Evolutionary conservation across 495 filamentous ascomycete genomes (phyloP).

Genomic region (Xylaria sp.): DNA sequence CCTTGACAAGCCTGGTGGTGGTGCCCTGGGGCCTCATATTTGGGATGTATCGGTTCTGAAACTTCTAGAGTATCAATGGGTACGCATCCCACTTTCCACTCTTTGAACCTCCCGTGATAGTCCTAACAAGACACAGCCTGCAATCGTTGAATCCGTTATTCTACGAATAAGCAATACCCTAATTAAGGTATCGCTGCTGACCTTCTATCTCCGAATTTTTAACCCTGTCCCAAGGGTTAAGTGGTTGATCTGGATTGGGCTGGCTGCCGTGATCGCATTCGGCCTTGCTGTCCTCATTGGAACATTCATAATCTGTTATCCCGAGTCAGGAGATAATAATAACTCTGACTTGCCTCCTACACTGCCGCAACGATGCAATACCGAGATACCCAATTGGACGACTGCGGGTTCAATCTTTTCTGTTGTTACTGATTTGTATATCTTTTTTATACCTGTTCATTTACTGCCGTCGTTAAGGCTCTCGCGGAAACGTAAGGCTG

Average conservation of each 20-base stretch:
- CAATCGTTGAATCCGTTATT: slow-evolving; percentile 27
- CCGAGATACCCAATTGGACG: slow-evolving; percentile 13
- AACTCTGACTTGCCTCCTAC: slow-evolving; percentile 29
- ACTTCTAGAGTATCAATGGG: slow-evolving; percentile 22
- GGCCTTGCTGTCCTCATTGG: slow-evolving; percentile 23
- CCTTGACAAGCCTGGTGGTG: slow-evolving; percentile 21
- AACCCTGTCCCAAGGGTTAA: slow-evolving; percentile 23
- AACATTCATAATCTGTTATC: slow-evolving; percentile 34
- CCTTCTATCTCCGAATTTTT: slow-evolving; percentile 32
- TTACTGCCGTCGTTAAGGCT: slow-evolving; percentile 27
- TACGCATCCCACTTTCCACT: not conserved
- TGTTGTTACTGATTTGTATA: slow-evolving; percentile 31
- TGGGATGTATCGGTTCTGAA: slow-evolving; percentile 33
- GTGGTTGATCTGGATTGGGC: slow-evolving; percentile 30
- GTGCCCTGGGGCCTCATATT: slow-evolving; percentile 29
- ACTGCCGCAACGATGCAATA: slow-evolving; percentile 15
- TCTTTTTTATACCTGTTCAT: slow-evolving; percentile 31
- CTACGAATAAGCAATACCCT: slow-evolving; percentile 26
- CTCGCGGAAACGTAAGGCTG: slow-evolving; percentile 30
- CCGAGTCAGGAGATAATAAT: slow-evolving; percentile 47
- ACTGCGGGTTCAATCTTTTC: slow-evolving; percentile 26
- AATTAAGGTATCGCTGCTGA: slow-evolving; percentile 30
- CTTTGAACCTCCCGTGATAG: not conserved
- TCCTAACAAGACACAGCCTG: slow-evolving; percentile 6
- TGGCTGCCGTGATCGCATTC: slow-evolving; percentile 26